Evolutionary conservation across 768 basidiomycete genomes (phyloP).

Genomic region (Lactifluus piperatus): DNA sequence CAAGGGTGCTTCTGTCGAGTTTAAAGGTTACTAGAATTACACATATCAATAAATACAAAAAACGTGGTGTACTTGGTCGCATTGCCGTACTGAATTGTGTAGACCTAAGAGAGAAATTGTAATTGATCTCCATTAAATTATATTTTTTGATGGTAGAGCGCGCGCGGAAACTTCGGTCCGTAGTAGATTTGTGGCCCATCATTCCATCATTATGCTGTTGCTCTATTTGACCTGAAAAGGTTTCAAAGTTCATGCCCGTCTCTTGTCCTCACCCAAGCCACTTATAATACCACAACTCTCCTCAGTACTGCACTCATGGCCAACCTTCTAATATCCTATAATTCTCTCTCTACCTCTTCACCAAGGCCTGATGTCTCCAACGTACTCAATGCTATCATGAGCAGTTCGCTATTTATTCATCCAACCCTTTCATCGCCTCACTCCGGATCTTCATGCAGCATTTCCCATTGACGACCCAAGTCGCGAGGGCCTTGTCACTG

Average conservation of each 20-base stretch:
- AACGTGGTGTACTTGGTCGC: too few species aligned
- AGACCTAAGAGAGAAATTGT: too few species aligned
- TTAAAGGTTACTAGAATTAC: too few species aligned
- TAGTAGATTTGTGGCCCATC: background rate
- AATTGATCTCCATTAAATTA: too few species aligned
- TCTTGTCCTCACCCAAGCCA: background rate
- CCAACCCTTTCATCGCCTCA: conserved; percentile 27
- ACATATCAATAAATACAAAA: too few species aligned
- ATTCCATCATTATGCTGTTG: background rate
- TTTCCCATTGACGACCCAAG: background rate
- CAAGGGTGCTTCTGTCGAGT: background rate
- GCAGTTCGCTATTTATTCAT: conserved; percentile 30
- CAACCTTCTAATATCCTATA: conserved; percentile 38
- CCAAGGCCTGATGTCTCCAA: conserved; percentile 32
- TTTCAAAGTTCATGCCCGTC: conserved; percentile 8
- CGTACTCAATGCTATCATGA: conserved; percentile 43
- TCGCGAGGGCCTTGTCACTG: conserved; percentile 3
- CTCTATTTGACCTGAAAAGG: background rate
- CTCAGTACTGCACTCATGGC: conserved; percentile 31
- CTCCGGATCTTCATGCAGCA: conserved; percentile 40
- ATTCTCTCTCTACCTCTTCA: conserved; percentile 24
- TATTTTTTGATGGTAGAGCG: too few species aligned
- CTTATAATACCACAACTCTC: background rate
- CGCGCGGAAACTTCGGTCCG: too few species aligned
- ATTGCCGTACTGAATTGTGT: too few species aligned